Evolutionary conservation across 2,329 filamentous ascomycete species (phyloP), one percentile per base, ranked within the genome.

Genomic region (Saccharata proteae): DNA sequence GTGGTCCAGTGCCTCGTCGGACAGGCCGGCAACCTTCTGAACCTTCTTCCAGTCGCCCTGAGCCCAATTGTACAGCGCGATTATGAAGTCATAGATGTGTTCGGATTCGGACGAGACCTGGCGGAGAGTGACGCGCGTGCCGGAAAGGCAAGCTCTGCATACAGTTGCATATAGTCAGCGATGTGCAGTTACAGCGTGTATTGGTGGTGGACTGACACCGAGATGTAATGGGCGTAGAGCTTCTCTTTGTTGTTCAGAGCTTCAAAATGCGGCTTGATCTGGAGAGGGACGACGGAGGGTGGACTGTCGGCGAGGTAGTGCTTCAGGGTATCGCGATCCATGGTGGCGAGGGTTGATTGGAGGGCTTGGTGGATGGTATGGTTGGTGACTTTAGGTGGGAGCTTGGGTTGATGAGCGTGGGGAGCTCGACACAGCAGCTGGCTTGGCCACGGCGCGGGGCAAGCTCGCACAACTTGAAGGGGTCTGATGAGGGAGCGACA

Each of bases 231-330:
- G 41, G 86, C 81, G 66, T 94, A 94, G 51, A 80, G 77, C 64
- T 88, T 85, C 62, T 93, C 74, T 52, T 80, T 66, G 47, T 81
- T 72, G 32, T 61, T 69, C 38, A 90, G 58, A 20, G 76, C 74
- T 34, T 88, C 80, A 47, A 96, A 98, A 59, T 96, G 88, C 52
- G 84, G 81, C 61, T 84, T 84, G 54, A 96, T 90, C 54, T 84
- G 78, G 29, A 98, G 72, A 28, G 78, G 75, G 37, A 94, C 88
- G 35, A 94, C 74, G 29, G 77, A 80, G 1, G 90, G 90, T 26
- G 90, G 90, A 41, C 79, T 77, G 58, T 98, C 90, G 27, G 90
- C 86, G 38, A 93, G 70, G 56, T 93, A 94, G 52, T 93, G 80
- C 54, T 63, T 61, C 24, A 64, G 52, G 5, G 53, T 53, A 21